phyloP scores from a whole-genome alignment of 2,329 filamentous ascomycete species.

The Phaeophleospora eucalypticola region DNA sequence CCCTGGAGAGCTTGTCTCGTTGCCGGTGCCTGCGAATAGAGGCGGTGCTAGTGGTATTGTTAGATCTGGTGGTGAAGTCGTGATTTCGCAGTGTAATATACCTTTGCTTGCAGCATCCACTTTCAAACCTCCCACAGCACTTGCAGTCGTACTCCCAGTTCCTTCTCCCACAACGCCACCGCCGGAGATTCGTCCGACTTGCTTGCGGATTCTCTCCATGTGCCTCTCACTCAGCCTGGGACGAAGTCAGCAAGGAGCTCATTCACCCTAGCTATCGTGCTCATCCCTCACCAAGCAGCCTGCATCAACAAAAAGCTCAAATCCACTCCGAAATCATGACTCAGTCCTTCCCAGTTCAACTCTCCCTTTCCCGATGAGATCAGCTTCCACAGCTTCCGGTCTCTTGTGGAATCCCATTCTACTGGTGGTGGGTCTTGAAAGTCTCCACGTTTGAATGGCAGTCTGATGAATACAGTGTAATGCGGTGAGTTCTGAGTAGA shows the following conservation, averaged over 20 bases:
- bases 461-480: constrained; percentile 74
- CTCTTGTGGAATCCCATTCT: constrained; percentile 82
- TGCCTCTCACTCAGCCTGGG: constrained; percentile 75
- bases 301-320: constrained; percentile 88
- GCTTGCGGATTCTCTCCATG: constrained; percentile 80
- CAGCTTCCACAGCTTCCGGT: constrained; percentile 84
- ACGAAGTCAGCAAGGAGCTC: neutral
- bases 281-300: constrained; percentile 61
- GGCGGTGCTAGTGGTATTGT: too few relatives aligned
- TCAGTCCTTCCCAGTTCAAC: constrained; percentile 56
- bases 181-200: constrained; percentile 65
- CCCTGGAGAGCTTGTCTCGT: constrained; percentile 2
- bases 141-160: constrained; percentile 33
- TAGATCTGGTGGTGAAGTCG: too few relatives aligned
- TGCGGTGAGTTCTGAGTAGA: constrained; percentile 26
- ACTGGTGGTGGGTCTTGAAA: constrained; percentile 90
- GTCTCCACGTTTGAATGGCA: constrained; percentile 81
- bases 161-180: constrained; percentile 11
- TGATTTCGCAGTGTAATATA: too few relatives aligned
- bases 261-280: neutral
- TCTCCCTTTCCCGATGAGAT: constrained; percentile 63
- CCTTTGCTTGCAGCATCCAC: too few relatives aligned
- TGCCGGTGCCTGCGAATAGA: neutral
- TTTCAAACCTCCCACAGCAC: constrained; percentile 37
- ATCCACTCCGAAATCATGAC: constrained; percentile 70